A percentile compares a stretch with the other conserved stretches of the same genome.
These are phyloP conservation scores for Ilex aquifolium DNA, from an alignment of 257 asterid genomes.

Conservation along the genomic window DNA sequence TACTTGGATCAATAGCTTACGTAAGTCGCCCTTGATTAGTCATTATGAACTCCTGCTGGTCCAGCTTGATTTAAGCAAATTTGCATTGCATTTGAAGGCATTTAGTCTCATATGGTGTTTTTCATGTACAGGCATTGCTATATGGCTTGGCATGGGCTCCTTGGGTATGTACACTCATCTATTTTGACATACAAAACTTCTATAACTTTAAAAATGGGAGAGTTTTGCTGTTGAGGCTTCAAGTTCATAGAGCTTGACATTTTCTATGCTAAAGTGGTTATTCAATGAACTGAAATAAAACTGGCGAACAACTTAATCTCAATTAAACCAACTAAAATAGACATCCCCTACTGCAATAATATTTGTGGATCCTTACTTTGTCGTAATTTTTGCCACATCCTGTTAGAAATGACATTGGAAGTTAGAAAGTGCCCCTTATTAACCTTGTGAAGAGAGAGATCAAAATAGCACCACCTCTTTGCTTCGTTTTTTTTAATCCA, in stretches of 20 bases:
- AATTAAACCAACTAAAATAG: no score
- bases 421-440: no score
- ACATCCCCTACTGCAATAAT: no score
- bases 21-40: slow-evolving; percentile 42
- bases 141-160: slow-evolving; percentile 97
- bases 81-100: slow-evolving; percentile 2
- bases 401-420: no score
- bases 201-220: background rate
- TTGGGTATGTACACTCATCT: slow-evolving; percentile 49
- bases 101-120: slow-evolving; percentile 12
- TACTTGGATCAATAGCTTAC: slow-evolving; percentile 64
- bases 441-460: no score
- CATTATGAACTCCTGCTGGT: background rate
- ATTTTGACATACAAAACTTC: background rate
- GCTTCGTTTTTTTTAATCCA: no score
- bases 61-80: background rate
- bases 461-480: no score
- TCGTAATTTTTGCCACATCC: no score
- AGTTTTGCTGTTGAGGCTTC: background rate
- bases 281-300: no score
- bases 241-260: background rate
- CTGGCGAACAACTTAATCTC: no score
- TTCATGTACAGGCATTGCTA: slow-evolving; percentile 60
- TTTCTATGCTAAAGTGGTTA: no score
- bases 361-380: no score